Evolutionary conservation across 225 moss, liverwort and hornwort species (phyloP), one percentile per base, ranked within the genome.

Genomic region (Neckera pumila): DNA sequence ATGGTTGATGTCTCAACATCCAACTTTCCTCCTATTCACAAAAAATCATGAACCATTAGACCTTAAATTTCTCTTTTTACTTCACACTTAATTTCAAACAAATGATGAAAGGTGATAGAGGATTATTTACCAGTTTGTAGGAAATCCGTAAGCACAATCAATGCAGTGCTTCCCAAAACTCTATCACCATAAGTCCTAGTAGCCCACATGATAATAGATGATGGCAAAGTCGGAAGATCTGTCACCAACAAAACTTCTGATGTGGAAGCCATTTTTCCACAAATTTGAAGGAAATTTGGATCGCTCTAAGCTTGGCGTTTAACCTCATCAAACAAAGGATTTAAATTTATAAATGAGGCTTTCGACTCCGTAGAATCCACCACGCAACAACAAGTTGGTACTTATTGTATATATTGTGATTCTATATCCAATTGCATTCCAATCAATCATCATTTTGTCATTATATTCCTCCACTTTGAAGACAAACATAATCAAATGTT

Each of bases 11-110:
- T 89, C 23, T 93, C 93, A 17, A 81, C 89, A 38, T 79, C 79
- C 58, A 96, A 63, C 77, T 98, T 96, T 40, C 94, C 91, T 82
- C 91, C 93, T 95, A 83, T 54, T 75, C 2, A 53, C 20, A 21
- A 53, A 12, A 64, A 64, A 12, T 49, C 49, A 49, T 30, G 16
- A 70, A 56, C 21, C 20, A 83, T 40, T 56, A 30, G 4, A 54
- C 10, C 4, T 36, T 4, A 26, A 19, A 28, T 76, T 3, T 1
- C 2, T 27, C 2, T 75, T 12, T 36, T 26, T 51, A n/a, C 7
- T 49, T 62, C 0, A 51, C 7, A 62, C 5, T 13, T 40, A 30
- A 14, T 14, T 26, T 7, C 6, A 6, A 13, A 20, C 25, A 62
- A 81, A 45, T 22, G 22, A 62, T 33, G 11, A 33, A 2, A 31